Percentiles rank a stretch among this genome's conserved stretches.
These are phyloP conservation scores for Russula foetens DNA, from an alignment of 768 basidiomycete genomes.

Conservation along the genomic window DNA sequence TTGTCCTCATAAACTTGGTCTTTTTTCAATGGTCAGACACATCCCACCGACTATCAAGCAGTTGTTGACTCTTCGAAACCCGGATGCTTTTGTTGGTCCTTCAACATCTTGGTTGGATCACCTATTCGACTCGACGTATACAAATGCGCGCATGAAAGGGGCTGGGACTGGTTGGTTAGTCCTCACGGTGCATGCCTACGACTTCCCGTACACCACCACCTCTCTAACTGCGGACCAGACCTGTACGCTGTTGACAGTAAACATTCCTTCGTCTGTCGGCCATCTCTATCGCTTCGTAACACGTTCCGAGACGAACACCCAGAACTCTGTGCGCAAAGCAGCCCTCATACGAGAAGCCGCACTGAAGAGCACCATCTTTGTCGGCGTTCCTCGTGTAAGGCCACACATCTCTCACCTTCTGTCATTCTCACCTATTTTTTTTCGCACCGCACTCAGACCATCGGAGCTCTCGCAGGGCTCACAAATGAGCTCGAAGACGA, in stretches of 20 bases:
- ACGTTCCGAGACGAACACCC: conserved; percentile 35
- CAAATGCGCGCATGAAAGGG: conserved; percentile 53
- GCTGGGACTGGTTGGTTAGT: conserved; percentile 79
- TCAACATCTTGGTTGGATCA: conserved; percentile 41
- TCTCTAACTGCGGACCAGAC: conserved; percentile 37
- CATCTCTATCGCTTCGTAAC: conserved; percentile 77
- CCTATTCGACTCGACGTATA: conserved; percentile 53
- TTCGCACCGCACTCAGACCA: conserved; percentile 38
- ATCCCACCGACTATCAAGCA: conserved; percentile 67
- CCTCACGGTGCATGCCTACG: conserved; percentile 46
- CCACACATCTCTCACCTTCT: background rate
- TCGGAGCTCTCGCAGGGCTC: conserved; percentile 71
- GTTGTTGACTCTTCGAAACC: conserved; percentile 59
- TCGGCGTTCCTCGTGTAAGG: conserved; percentile 71
- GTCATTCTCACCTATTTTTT: background rate
- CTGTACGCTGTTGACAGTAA: conserved; percentile 74
- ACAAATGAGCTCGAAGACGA: conserved; percentile 74
- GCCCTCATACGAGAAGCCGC: conserved; percentile 86
- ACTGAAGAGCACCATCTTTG: conserved; percentile 83
- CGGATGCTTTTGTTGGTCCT: conserved; percentile 50
- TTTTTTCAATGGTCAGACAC: conserved; percentile 30
- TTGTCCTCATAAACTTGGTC: no score
- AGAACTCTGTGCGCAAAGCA: conserved; percentile 51
- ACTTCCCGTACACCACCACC: background rate
- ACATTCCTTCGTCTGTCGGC: conserved; percentile 71